phyloP scores from a whole-genome alignment of 768 basidiomycete species.

The Lanmaoa pseudosensibilis region DNA sequence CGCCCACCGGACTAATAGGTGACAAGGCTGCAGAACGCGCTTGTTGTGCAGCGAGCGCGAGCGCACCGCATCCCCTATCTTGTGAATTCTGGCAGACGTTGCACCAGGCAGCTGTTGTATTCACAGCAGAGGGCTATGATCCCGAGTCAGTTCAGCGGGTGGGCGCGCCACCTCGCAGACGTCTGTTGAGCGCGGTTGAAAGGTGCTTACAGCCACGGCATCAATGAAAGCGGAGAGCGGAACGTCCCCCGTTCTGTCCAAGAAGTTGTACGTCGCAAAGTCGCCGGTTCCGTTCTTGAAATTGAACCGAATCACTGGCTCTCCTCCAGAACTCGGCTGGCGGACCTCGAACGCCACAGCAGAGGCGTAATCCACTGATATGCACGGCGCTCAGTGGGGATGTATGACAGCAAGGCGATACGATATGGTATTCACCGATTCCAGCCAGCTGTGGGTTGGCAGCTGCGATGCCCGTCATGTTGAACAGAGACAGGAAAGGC shows the following conservation, averaged over 20 bases:
- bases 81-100: conserved; percentile 53
- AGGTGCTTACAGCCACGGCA: conserved; percentile 36
- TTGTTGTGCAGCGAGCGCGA: conserved; percentile 35
- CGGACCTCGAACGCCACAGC: conserved; percentile 61
- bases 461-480: conserved; percentile 62
- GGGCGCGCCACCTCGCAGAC: not conserved
- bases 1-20: conserved; percentile 53
- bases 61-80: conserved; percentile 55
- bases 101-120: conserved; percentile 60
- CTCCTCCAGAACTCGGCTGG: conserved; percentile 42
- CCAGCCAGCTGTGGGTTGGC: conserved; percentile 54
- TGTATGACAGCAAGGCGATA: not conserved
- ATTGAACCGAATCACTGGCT: conserved; percentile 58
- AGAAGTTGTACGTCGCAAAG: conserved; percentile 50
- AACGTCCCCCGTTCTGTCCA: conserved; percentile 49
- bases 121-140: conserved; percentile 48
- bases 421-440: conserved; percentile 43
- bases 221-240: conserved; percentile 53
- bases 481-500: conserved; percentile 75
- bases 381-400: not conserved
- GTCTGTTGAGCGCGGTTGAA: too few species aligned
- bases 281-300: conserved; percentile 66
- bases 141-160: not conserved
- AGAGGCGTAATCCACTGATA: conserved; percentile 60
- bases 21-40: conserved; percentile 34